Conservation (phyloP, 1,139 yeast genomes). For the Taphrina flavorubra region DNA sequence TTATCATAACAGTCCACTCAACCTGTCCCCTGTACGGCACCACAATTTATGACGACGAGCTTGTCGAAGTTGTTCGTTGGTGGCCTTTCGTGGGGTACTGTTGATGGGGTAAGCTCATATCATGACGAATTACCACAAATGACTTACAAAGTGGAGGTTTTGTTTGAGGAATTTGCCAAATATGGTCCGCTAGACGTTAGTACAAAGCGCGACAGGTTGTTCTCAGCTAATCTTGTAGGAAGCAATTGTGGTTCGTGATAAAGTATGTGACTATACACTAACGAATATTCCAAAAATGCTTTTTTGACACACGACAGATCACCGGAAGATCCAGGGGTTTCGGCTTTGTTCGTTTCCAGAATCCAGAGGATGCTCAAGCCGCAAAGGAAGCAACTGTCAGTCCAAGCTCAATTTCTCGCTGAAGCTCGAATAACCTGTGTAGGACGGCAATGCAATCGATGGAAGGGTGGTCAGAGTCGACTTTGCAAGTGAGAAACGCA, state of each 20-base stretch:
- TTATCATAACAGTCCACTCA: slow-evolving; percentile 6
- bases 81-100: slow-evolving; percentile 39
- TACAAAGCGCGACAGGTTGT: not conserved
- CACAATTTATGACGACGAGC: slow-evolving; percentile 26
- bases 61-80: slow-evolving; percentile 37
- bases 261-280: slow-evolving; percentile 6
- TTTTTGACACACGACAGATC: slow-evolving; percentile 11
- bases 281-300: not conserved
- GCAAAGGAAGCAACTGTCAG: slow-evolving; percentile 55
- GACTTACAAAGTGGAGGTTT: slow-evolving; percentile 1
- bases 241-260: slow-evolving; percentile 27
- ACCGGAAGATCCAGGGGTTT: slow-evolving; percentile 95
- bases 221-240: not conserved
- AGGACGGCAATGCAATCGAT: slow-evolving; percentile 38
- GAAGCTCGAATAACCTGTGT: not conserved
- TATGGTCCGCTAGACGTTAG: slow-evolving; percentile 36
- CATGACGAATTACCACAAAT: not conserved
- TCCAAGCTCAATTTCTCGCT: not conserved
- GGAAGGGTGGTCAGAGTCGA: slow-evolving; percentile 39
- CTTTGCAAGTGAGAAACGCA: slow-evolving; percentile 34
- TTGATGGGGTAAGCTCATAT: slow-evolving; percentile 16
- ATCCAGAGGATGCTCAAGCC: slow-evolving; percentile 98
- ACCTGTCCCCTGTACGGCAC: not conserved
- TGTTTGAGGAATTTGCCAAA: slow-evolving; percentile 37
- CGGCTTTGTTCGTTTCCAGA: slow-evolving; percentile 96